Percentiles rank a stretch among this genome's conserved stretches.
Evolutionary conservation across 352 stramenopile genomes (phyloP).

Genomic region (Globisporangium polare): DNA sequence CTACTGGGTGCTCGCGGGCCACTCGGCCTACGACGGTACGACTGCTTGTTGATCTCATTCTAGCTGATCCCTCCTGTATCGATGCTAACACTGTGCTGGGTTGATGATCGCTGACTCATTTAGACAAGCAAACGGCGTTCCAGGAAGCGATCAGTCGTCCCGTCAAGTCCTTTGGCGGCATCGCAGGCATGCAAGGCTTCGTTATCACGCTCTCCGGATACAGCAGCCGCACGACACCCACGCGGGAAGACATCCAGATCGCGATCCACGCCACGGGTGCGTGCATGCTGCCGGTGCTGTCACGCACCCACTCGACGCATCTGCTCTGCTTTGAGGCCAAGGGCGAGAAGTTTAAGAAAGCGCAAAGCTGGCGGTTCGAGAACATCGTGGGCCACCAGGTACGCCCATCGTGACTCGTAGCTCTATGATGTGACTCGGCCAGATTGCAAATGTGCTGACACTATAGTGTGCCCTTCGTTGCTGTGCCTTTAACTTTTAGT

Average conservation of each 20-base stretch:
- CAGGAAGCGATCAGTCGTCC: constrained; percentile 54
- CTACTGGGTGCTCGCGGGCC: constrained; percentile 70
- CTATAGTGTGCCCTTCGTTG: not conserved
- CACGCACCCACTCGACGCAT: constrained; percentile 77
- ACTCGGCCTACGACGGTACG: constrained; percentile 30
- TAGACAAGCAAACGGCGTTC: constrained; percentile 26
- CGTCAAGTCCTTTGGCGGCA: constrained; percentile 60
- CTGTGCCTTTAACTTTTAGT: constrained; percentile 31
- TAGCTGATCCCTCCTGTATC: not conserved
- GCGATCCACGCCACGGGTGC: constrained; percentile 80
- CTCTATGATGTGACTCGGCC: not conserved
- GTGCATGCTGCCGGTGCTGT: constrained; percentile 81
- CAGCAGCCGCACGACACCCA: constrained; percentile 67
- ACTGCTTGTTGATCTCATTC: not conserved
- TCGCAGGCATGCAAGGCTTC: constrained; percentile 73
- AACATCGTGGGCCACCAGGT: constrained; percentile 83
- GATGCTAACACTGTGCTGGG: not conserved
- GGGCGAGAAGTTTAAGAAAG: constrained; percentile 86
- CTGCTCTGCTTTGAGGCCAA: constrained; percentile 71
- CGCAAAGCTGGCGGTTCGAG: constrained; percentile 72
- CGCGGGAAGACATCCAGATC: constrained; percentile 79
- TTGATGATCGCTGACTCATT: not conserved
- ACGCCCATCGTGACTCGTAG: not conserved
- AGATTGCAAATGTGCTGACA: constrained; percentile 4
- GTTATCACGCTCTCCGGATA: constrained; percentile 84